phyloP scores from a whole-genome alignment of 768 basidiomycete species.

The Auricularia sp. region DNA sequence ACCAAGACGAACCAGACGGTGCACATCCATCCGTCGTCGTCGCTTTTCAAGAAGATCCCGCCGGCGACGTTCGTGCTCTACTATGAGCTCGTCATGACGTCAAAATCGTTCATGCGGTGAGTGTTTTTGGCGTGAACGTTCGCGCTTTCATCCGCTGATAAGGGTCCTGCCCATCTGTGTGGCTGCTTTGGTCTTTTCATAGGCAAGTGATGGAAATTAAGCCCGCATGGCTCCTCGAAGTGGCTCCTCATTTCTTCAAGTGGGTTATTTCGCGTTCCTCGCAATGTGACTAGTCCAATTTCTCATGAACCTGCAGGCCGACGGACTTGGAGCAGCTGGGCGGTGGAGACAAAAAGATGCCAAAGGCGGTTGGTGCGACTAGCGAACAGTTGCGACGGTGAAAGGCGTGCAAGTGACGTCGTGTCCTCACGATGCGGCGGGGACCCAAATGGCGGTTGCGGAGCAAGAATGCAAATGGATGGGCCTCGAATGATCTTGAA shows the following conservation, averaged over 20 bases:
- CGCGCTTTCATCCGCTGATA: background rate
- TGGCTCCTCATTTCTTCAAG: constrained; percentile 96
- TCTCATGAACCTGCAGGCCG: constrained; percentile 4
- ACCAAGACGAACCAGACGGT: constrained; percentile 94
- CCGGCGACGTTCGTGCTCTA: constrained; percentile 85
- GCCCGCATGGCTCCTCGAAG: constrained; percentile 87
- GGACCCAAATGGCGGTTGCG: background rate
- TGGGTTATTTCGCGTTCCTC: constrained; percentile 15
- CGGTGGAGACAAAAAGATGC: constrained; percentile 83
- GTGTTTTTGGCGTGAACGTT: constrained; percentile 9
- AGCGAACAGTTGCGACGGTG: constrained; percentile 3
- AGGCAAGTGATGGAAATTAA: constrained; percentile 98
- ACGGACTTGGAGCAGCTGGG: constrained; percentile 72
- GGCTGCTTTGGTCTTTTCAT: constrained; percentile 16
- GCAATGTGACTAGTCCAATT: background rate
- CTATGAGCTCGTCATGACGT: constrained; percentile 95
- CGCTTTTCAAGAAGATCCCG: constrained; percentile 91
- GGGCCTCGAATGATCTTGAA: background rate
- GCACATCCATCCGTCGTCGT: constrained; percentile 92
- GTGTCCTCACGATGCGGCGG: background rate
- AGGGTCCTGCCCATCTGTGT: background rate
- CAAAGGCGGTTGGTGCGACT: constrained; percentile 48
- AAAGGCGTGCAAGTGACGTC: background rate
- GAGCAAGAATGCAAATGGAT: background rate
- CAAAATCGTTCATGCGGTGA: constrained; percentile 89